Evolutionary conservation across 1,139 yeast species (phyloP), one percentile per base, ranked within the genome.

Genomic region (Candida pseudocylindracea): DNA sequence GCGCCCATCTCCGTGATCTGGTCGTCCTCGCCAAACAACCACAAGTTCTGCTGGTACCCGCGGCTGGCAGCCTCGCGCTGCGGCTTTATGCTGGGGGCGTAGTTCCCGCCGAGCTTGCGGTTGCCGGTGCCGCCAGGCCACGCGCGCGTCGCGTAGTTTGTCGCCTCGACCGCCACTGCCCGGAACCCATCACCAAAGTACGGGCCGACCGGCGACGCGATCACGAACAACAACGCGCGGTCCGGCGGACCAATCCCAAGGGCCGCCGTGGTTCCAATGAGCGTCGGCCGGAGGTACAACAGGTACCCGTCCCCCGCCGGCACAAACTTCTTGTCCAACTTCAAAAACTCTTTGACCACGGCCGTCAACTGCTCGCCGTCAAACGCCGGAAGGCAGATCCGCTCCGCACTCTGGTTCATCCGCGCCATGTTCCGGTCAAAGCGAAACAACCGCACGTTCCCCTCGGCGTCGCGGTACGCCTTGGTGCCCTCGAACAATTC

Each of bases 51-150:
- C 50, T 78, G 85, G 62, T 73, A 85, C 32, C 98, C 98, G 48
- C 78, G 68, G 31, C 61, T 48, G 34, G 93, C 93, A 33, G 98
- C 96, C 54, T 72, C 70, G 43, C 68, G 58, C 57, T 80, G 94
- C 26, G 96, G 95, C 47, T 68, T 64, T 47, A 85, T 69, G 53
- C 94, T 78, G 36, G 96, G 94, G 30, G 95, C 96, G 50, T 88
- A 88, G 60, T 88, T 88, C 38, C 94, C 96, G 53, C 98, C 98
- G 45, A 88, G 68, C 59, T 88, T 88, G 55, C 71, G 74, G 63
- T 83, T 74, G 54, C 98, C 98, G 41, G 73, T 81, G 51, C 96
- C 98, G 47, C 94, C 94, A 46, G 96, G 96, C 96, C 96, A 88
- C n/a, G 98, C 95, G 58, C 96, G 75, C 24, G 85, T 88, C 32